Base-by-base conservation (phyloP, 2,329 filamentous ascomycete genomes). In the Phyllosticta paracitricarpa region DNA sequence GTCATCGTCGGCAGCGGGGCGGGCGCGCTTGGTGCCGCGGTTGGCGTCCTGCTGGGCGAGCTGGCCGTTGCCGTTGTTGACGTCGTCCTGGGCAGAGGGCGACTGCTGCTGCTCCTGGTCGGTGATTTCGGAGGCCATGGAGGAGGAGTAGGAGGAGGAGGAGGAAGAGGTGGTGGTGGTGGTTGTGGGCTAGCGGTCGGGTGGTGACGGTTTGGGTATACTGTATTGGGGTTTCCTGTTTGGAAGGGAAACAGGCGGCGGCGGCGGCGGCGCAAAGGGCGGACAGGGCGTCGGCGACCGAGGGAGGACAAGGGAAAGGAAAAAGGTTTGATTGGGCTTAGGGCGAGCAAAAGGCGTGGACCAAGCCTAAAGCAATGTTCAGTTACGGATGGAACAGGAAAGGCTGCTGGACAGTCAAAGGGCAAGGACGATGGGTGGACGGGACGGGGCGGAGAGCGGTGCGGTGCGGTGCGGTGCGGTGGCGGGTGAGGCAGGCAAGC, bases 21-120 rank as follows among this genome's bases (percentile, higher is more conserved):
- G 90, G 76, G 84, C 84, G 70, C 93, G 91, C 84, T 97, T 97
- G 78, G 91, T 84, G 75, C 91, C 91, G 74, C 92, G 90, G 76
- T 79, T 84, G 72, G 92, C 89, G 67, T 78, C 75, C 71, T 81
- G 81, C 68, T 79, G 80, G 69, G 79, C 76, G 60, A 74, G 70
- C 51, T 69, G 67, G 68, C 72, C 73, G 68, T 82, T 87, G 75
- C 88, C 89, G 79, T 92, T 91, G 77, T 88, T 88, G 63, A 74
- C 71, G 67, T 82, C 79, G 70, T 80, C 78, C 68, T 78, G 76
- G 68, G 78, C 76, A 64, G 77, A 76, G 62, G 77, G 77, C 69
- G 77, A 79, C 71, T 78, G 76, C 71, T 78, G 76, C 69, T 77
- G 77, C 68, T 81, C 78, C 71, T 79, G 77, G 65, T 80, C 76